These are phyloP conservation scores for Eutrema japonicum DNA, from an alignment of 345 rosid genomes.

Conservation along the genomic window DNA sequence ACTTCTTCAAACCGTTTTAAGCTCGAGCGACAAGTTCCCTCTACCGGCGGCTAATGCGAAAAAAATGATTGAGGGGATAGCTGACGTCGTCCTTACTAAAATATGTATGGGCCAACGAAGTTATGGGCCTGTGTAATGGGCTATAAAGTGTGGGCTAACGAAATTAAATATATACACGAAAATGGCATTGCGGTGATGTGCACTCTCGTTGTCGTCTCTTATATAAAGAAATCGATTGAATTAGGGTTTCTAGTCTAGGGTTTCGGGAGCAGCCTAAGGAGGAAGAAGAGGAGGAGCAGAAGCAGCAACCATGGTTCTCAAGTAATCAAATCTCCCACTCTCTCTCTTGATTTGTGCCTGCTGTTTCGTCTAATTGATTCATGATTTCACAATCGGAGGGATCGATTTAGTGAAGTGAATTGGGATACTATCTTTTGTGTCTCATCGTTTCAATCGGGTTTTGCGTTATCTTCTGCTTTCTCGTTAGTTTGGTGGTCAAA, in stretches of 20 bases:
- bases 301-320: constrained; percentile 49
- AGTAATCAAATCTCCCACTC: constrained; percentile 37
- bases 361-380: background rate
- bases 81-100: constrained; percentile 10
- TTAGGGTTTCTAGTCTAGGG: constrained; percentile 40
- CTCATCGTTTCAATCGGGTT: background rate
- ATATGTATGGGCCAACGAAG: background rate
- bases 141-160: background rate
- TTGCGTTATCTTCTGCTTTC: background rate
- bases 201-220: constrained; percentile 22
- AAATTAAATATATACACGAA: background rate
- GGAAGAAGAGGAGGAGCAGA: constrained; percentile 21
- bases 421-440: background rate
- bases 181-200: too few species aligned
- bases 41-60: constrained; percentile 8
- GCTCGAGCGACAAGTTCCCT: background rate
- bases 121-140: background rate
- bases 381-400: background rate
- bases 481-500: too few species aligned
- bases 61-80: constrained; percentile 28
- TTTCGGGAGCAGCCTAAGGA: constrained; percentile 37
- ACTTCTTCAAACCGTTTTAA: constrained; percentile 33
- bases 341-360: background rate
- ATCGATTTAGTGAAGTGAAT: constrained; percentile 6
- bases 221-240: constrained; percentile 27